phyloP scores from a whole-genome alignment of 139 green algal species.

The Picochlorum sp. region DNA sequence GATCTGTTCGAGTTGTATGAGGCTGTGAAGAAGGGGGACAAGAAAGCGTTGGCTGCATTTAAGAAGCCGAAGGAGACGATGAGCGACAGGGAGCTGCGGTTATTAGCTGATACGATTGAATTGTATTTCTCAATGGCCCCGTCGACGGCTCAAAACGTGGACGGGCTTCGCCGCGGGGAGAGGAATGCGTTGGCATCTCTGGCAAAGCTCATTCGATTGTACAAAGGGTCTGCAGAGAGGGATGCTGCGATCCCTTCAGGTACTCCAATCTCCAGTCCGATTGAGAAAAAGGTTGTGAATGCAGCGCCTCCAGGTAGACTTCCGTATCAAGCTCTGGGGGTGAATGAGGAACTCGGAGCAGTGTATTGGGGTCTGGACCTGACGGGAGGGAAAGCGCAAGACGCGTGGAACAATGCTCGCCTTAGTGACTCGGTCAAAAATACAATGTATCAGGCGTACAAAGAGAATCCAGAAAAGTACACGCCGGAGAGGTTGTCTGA shows the following conservation, averaged over 20 bases:
- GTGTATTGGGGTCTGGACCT: slow-evolving; percentile 28
- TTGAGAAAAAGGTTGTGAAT: slow-evolving; percentile 18
- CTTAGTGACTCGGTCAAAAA: slow-evolving; percentile 16
- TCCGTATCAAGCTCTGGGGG: slow-evolving; percentile 25
- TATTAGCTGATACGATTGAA: background rate
- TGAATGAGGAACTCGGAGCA: slow-evolving; percentile 15
- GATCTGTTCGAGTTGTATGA: background rate
- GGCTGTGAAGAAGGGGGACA: background rate
- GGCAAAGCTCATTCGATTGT: background rate
- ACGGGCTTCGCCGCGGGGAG: background rate
- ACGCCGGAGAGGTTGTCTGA: slow-evolving; percentile 17
- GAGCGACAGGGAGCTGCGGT: background rate
- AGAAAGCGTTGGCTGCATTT: background rate
- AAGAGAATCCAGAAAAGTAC: slow-evolving; percentile 17
- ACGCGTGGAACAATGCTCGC: slow-evolving; percentile 23
- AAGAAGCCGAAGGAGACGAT: background rate
- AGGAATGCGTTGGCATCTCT: background rate
- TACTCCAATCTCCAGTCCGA: background rate
- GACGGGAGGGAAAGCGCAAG: slow-evolving; percentile 20
- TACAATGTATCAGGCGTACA: slow-evolving; percentile 12
- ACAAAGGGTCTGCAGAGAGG: background rate
- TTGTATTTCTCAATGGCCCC: slow-evolving; percentile 1
- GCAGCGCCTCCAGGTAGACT: slow-evolving; percentile 21
- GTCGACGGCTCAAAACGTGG: background rate
- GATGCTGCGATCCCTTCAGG: background rate